Conservation (phyloP, 495 filamentous ascomycete genomes). For the Talaromyces wortmannii region DNA sequence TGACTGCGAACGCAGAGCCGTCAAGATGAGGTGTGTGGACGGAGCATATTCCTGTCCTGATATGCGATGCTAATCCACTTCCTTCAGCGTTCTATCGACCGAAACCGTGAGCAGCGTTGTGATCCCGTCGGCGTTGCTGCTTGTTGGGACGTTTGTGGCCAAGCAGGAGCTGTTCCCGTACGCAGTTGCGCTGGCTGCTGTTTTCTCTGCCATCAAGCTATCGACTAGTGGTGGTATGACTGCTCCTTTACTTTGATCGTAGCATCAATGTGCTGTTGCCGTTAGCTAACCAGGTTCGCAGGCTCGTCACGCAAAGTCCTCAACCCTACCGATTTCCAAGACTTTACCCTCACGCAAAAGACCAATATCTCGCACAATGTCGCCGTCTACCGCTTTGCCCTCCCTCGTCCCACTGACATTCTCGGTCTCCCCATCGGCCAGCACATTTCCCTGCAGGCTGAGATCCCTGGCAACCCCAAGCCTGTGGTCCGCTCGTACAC, state of each 20-base stretch:
- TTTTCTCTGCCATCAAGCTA: constrained; percentile 58
- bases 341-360: constrained; percentile 86
- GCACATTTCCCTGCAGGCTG: constrained; percentile 91
- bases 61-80: not conserved
- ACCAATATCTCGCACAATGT: constrained; percentile 94
- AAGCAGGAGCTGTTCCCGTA: constrained; percentile 73
- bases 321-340: constrained; percentile 79
- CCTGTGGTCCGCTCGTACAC: constrained; percentile 95
- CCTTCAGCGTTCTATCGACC: constrained; percentile 30
- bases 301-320: constrained; percentile 67
- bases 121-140: constrained; percentile 74
- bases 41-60: not conserved
- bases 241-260: constrained; percentile 5
- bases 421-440: constrained; percentile 97
- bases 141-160: constrained; percentile 67
- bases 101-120: constrained; percentile 69
- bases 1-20: not conserved
- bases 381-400: constrained; percentile 89
- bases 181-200: constrained; percentile 56
- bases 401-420: constrained; percentile 70
- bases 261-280: constrained; percentile 2
- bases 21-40: constrained; percentile 5
- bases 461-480: constrained; percentile 67
- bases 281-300: constrained; percentile 18
- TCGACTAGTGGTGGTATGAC: constrained; percentile 21